Base-by-base conservation (phyloP, 2,329 filamentous ascomycete genomes). In the Arthrinium puccinioides region DNA sequence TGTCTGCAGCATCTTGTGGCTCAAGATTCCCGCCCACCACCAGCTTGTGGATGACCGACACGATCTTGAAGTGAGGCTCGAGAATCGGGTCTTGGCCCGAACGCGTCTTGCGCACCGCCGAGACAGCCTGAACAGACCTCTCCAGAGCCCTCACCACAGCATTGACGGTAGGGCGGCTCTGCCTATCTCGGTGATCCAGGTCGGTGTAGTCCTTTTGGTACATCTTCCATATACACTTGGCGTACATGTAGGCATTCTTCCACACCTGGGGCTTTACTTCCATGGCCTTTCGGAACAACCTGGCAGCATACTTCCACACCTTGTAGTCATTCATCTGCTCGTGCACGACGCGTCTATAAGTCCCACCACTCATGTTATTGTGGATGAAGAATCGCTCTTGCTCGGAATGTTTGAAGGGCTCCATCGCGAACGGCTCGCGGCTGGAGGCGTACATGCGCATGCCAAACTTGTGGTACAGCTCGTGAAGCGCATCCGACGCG, bases 51-150 rank as follows among this genome's bases (percentile, higher is more conserved):
- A 88, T 64, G 16, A 92, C 67, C 3, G 85, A 84, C 24, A 92
- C 74, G 15, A 95, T 81, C 62, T 94, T 95, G 68, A 94, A 95
- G 55, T 95, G 88, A 4, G 89, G 89, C 56, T 95, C 89, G 13
- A 96, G 72, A 18, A 94, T 81, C 0, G 86, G 87, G 43, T 95
- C 87, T 41, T 64, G 65, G 15, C 72, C 79, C 53, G 70, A 66
- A 11, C 73, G 64, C 5, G 72, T 72, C 44, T 76, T 77, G 20
- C 72, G 70, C 21, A 73, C 58, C 14, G 63, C 64, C 6, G 64
- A 61, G 2, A 73, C 72, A 2, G 73, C 64, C 37, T 69, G 55
- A 15, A 78, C 62, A 2, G 72, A 62, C 40, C 64, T 66, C 45
- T 76, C 71, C 3, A 79, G 62, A 0, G 69, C 63, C 3, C 57